These are phyloP conservation scores for Xylaria sp. DNA, from an alignment of 2,329 filamentous ascomycete genomes.

Conservation along the genomic window DNA sequence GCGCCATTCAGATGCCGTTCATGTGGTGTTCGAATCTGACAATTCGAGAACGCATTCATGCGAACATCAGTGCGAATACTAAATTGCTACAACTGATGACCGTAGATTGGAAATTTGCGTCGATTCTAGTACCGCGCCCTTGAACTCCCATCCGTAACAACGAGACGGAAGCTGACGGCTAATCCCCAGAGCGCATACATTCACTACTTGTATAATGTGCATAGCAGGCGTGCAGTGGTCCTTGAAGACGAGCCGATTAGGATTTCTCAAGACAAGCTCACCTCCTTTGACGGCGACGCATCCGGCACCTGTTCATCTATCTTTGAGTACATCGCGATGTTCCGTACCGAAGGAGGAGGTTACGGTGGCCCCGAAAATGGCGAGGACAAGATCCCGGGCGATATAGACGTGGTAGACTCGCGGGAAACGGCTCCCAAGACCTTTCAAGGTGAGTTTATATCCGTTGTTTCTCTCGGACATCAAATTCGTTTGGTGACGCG, in stretches of 20 bases:
- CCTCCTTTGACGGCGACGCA: not conserved
- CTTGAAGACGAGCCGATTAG: not conserved
- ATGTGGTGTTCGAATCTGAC: slow-evolving; percentile 22
- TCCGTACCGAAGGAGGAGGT: slow-evolving; percentile 24
- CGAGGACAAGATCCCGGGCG: not conserved
- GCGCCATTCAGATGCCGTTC: slow-evolving; percentile 20
- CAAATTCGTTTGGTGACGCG: not conserved
- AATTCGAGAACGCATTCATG: slow-evolving; percentile 8
- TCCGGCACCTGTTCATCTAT: not conserved
- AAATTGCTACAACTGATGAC: slow-evolving; percentile 27
- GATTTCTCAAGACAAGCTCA: slow-evolving; percentile 7
- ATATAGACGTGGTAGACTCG: not conserved
- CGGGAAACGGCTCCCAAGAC: not conserved
- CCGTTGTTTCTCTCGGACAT: not conserved
- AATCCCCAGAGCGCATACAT: slow-evolving; percentile 10
- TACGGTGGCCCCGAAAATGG: slow-evolving; percentile 19
- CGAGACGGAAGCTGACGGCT: not conserved
- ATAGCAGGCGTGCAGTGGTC: slow-evolving; percentile 8
- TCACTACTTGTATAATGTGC: slow-evolving; percentile 13
- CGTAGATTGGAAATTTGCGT: slow-evolving; percentile 28
- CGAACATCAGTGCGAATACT: slow-evolving; percentile 16
- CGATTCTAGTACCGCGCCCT: slow-evolving; percentile 1
- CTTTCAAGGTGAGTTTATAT: too few species aligned
- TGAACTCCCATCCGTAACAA: too few species aligned
- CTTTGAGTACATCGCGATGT: slow-evolving; percentile 9